These are phyloP conservation scores for Rubroshorea leprosula DNA, from an alignment of 345 rosid species.

Conservation along the genomic window DNA sequence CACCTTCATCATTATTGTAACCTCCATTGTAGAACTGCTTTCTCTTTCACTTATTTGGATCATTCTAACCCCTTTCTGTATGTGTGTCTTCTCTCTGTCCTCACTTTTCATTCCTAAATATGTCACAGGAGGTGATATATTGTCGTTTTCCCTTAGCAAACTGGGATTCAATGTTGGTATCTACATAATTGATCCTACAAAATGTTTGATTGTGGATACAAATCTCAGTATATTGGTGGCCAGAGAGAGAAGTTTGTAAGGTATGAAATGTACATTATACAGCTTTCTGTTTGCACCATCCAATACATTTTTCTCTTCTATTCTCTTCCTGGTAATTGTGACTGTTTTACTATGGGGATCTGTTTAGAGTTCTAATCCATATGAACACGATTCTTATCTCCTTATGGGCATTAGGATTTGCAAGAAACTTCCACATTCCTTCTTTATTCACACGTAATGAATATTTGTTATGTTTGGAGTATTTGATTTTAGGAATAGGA, in stretches of 20 bases:
- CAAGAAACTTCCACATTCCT: too few relatives aligned
- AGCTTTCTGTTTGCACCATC: not conserved
- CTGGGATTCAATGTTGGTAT: conserved; percentile 4
- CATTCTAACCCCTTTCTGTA: too few relatives aligned
- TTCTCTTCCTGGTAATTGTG: not conserved
- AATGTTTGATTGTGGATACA: conserved; percentile 65
- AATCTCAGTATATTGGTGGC: conserved; percentile 73
- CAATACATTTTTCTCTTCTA: not conserved
- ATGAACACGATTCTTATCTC: too few relatives aligned
- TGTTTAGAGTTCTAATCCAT: not conserved
- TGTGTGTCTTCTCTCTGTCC: not conserved
- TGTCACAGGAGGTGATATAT: not conserved
- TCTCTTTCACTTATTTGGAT: too few relatives aligned
- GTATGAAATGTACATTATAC: conserved; percentile 21
- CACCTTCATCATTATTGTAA: too few relatives aligned
- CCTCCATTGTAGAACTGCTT: too few relatives aligned
- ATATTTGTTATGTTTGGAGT: too few relatives aligned
- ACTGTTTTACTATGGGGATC: not conserved
- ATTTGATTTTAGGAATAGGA: too few relatives aligned
- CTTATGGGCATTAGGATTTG: too few relatives aligned
- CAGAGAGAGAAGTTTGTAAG: conserved; percentile 74
- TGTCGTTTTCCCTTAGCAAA: not conserved
- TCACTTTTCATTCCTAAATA: not conserved
- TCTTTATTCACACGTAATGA: too few relatives aligned
- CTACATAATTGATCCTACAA: conserved; percentile 24